Base-by-base conservation (phyloP, 2,329 filamentous ascomycete species). In the Rhinocladiella mackenziei region DNA sequence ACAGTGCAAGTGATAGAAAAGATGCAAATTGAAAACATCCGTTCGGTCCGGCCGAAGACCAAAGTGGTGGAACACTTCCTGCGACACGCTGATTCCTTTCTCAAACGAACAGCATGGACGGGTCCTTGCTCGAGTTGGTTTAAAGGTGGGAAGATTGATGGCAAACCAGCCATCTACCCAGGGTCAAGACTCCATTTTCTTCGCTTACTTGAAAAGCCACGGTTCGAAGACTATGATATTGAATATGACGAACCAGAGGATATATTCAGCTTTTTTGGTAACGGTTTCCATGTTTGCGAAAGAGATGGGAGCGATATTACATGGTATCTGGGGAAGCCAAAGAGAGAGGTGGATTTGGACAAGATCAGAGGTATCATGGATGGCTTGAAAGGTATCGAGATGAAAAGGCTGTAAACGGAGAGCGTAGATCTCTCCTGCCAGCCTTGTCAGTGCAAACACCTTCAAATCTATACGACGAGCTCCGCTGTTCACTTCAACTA, bases 191-290 rank as follows among this genome's bases (percentile, higher is more conserved):
- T 70, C 39, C 58, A 62, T 45, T 70, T 67, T 43, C 50, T 70
- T 40, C 59, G 66, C 44, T 39, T 67, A 48, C 42, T 70, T 44
- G 56, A 60, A 31, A 41, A 54, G 42, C 61, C 62, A 19, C 48
- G 67, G 43, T 69, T 60, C 51, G 67, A 71, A 52, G 68, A 71
- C 53, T 70, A 54, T 50, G 64, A 68, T 25, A 66, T 70, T 26
- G 60, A 63, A 46, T 64, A 66, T 42, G 33, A 45, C 19, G 61
- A 60, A 56, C 57, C 63, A 50, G 58, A 60, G 18, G 68, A 69
- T 50, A 42, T 58, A 33, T 70, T 65, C 52, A 59, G 60, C 3
- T 70, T 66, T 37, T 45, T 71, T 56, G 68, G 68, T 1, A 69
- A 68, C 56, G 67, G 70, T 1, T 73, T 72, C 43, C 45, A 50